phyloP scores from a whole-genome alignment of 768 basidiomycete genomes.

The Rossbeevera mucosa region DNA sequence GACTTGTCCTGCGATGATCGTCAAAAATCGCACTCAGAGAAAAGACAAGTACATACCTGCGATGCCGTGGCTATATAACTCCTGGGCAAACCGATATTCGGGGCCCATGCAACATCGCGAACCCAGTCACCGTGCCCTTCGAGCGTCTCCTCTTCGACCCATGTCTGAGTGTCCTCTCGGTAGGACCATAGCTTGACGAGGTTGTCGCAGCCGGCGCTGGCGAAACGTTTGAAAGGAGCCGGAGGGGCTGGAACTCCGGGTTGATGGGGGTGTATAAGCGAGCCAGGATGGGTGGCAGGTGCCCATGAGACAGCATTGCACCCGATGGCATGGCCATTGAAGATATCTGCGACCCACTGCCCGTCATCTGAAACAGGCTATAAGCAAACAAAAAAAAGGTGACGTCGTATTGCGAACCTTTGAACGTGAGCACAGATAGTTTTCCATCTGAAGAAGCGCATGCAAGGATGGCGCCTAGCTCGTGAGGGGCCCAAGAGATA shows the following conservation, averaged over 20 bases:
- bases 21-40: no score
- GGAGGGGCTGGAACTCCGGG: slow-evolving; percentile 33
- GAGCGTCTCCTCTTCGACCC: slow-evolving; percentile 86
- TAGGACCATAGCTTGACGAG: slow-evolving; percentile 93
- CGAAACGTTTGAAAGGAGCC: slow-evolving; percentile 84
- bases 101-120: slow-evolving; percentile 98
- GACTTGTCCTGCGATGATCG: slow-evolving; percentile 62
- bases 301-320: slow-evolving; percentile 99
- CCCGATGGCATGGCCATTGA: slow-evolving; percentile 92
- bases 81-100: slow-evolving; percentile 90
- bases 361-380: slow-evolving; percentile 79
- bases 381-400: not conserved
- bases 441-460: slow-evolving; percentile 98
- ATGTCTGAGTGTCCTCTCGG: slow-evolving; percentile 80
- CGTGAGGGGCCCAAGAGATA: slow-evolving; percentile 98
- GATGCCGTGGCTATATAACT: slow-evolving; percentile 96
- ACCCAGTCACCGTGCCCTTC: slow-evolving; percentile 98
- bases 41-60: slow-evolving; percentile 61
- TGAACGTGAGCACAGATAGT: slow-evolving; percentile 93
- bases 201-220: slow-evolving; percentile 94
- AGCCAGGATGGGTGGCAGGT: slow-evolving; percentile 82
- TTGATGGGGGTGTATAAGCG: slow-evolving; percentile 70
- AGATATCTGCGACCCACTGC: slow-evolving; percentile 92
- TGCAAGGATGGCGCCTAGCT: slow-evolving; percentile 92
- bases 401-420: slow-evolving; percentile 50